Conservation (phyloP, 1,139 yeast species). For the Pichia sp. region DNA sequence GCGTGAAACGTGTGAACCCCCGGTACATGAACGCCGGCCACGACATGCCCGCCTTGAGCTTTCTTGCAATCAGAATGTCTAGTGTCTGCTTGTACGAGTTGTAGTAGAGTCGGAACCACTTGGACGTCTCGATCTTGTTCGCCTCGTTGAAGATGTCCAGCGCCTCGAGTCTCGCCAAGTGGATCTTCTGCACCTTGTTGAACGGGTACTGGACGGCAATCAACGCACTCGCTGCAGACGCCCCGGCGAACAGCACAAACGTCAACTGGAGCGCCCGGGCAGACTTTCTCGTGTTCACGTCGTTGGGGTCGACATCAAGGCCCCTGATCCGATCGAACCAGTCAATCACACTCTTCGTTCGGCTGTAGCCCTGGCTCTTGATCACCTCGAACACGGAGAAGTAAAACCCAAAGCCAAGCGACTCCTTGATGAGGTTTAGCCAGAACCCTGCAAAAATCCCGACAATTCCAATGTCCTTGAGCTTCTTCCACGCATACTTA, state of each 20-base stretch:
- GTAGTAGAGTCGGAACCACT: slow-evolving; percentile 51
- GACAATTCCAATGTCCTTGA: slow-evolving; percentile 67
- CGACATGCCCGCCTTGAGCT: slow-evolving; percentile 48
- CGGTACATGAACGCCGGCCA: slow-evolving; percentile 70
- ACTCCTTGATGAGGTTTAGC: slow-evolving; percentile 71
- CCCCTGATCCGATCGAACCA: slow-evolving; percentile 21
- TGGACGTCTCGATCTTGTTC: slow-evolving; percentile 27
- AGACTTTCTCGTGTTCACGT: slow-evolving; percentile 39
- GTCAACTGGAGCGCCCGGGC: slow-evolving; percentile 53
- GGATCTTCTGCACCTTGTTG: slow-evolving; percentile 72
- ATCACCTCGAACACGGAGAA: slow-evolving; percentile 83
- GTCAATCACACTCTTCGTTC: slow-evolving; percentile 37
- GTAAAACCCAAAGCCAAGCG: slow-evolving; percentile 81
- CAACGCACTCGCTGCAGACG: slow-evolving; percentile 74
- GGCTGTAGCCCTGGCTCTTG: slow-evolving; percentile 58
- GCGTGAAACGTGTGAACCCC: slow-evolving; percentile 70
- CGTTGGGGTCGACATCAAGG: slow-evolving; percentile 31
- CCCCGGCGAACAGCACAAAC: slow-evolving; percentile 82
- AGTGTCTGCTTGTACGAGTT: slow-evolving; percentile 73
- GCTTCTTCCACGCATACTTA: slow-evolving; percentile 66
- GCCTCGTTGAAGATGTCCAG: slow-evolving; percentile 62
- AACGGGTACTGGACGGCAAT: slow-evolving; percentile 82
- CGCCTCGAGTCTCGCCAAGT: slow-evolving; percentile 73
- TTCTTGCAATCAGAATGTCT: slow-evolving; percentile 52
- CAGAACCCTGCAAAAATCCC: slow-evolving; percentile 91